Evolutionary conservation across 164 flowering plant genomes (phyloP).

Genomic region (Vitis labrusca): DNA sequence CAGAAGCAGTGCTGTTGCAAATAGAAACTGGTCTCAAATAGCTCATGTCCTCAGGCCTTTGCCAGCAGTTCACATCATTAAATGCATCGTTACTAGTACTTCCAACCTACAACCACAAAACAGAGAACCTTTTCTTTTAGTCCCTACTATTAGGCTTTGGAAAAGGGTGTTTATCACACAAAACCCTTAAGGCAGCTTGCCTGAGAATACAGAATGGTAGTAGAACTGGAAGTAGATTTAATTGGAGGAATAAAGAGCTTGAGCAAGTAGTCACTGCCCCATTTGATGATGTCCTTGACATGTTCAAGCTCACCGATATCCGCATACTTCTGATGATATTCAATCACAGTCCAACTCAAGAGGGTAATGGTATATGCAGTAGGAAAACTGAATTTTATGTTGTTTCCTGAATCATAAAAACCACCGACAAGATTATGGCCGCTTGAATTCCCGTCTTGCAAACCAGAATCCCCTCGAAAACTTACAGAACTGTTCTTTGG

Average conservation of each 20-base stretch:
- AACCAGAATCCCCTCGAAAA: constrained; percentile 58
- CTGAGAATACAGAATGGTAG: constrained; percentile 45
- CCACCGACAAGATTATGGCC: constrained; percentile 60
- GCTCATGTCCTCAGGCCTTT: constrained; percentile 70
- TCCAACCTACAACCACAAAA: constrained; percentile 42
- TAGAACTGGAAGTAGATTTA: constrained; percentile 20
- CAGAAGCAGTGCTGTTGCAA: constrained; percentile 40
- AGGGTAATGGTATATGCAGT: constrained; percentile 61
- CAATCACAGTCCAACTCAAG: constrained; percentile 76
- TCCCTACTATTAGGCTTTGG: background rate
- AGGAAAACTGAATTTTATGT: constrained; percentile 61
- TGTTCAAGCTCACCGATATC: constrained; percentile 59
- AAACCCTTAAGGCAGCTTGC: constrained; percentile 22
- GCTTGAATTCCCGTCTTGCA: constrained; percentile 47
- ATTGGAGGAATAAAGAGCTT: constrained; percentile 36
- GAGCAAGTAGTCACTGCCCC: constrained; percentile 79
- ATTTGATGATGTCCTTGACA: constrained; percentile 57
- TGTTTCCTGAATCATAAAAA: constrained; percentile 70
- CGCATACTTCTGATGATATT: constrained; percentile 53
- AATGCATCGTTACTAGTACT: constrained; percentile 20
- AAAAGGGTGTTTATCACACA: background rate
- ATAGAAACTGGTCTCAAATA: constrained; percentile 43
- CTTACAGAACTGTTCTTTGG: constrained; percentile 36
- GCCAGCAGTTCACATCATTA: constrained; percentile 61
- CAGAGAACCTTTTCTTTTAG: background rate